Percentiles rank a stretch among this genome's conserved stretches.
phyloP scores from a whole-genome alignment of 495 filamentous ascomycete species.

The Bathelium albidoporum region DNA sequence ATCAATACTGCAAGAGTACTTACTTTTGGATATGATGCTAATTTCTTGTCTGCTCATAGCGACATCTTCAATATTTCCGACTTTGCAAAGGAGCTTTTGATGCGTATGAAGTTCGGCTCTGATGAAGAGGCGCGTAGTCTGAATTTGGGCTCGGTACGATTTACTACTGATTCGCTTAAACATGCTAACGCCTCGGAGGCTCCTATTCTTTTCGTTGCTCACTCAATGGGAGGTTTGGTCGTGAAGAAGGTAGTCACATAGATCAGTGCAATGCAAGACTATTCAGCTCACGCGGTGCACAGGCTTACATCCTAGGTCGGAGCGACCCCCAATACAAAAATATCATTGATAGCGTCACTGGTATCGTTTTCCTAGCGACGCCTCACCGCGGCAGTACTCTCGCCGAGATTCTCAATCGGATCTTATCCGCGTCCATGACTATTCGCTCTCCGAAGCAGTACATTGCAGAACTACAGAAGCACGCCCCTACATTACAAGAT shows the following conservation, averaged over 20 bases:
- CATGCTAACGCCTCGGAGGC: conserved; percentile 2
- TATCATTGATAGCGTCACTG: conserved; percentile 28
- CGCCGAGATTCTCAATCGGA: conserved; percentile 32
- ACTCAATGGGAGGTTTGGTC: conserved; percentile 40
- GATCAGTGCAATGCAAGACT: not conserved
- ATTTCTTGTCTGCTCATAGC: conserved; percentile 17
- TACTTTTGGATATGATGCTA: conserved; percentile 33
- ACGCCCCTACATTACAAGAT: conserved; percentile 28
- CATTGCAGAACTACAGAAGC: conserved; percentile 33
- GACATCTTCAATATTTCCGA: conserved; percentile 23
- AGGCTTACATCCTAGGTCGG: conserved; percentile 31
- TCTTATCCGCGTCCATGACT: conserved; percentile 19
- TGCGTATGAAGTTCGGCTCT: conserved; percentile 26
- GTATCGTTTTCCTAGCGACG: conserved; percentile 40
- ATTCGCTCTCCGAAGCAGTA: conserved; percentile 31
- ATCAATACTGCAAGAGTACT: conserved; percentile 24
- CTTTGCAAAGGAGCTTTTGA: conserved; percentile 33
- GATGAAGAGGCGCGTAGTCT: conserved; percentile 15
- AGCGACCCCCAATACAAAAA: conserved; percentile 31
- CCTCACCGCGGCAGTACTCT: conserved; percentile 41
- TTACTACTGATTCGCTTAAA: not conserved
- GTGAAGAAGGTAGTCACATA: conserved; percentile 33
- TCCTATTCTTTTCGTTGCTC: conserved; percentile 36
- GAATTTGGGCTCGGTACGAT: conserved; percentile 13
- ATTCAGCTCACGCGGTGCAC: not conserved